These are phyloP conservation scores for Boechera stricta DNA, from an alignment of 345 rosid species.

Conservation along the genomic window DNA sequence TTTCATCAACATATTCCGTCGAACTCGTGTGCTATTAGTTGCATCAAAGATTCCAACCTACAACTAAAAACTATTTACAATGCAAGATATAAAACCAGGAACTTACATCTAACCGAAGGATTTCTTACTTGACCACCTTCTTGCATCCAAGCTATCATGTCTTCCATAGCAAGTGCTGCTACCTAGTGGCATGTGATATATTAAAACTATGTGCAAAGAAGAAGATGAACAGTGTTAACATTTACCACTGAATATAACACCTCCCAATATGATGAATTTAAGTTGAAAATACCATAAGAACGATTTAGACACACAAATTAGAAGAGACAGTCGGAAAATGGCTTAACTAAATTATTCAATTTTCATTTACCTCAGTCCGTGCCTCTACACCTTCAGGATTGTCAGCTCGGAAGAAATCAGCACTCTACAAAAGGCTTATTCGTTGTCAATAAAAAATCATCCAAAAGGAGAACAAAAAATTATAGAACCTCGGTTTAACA, in stretches of 20 bases:
- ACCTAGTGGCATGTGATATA: slow-evolving; percentile 89
- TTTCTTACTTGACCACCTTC: slow-evolving; percentile 97
- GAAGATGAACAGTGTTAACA: slow-evolving; percentile 54
- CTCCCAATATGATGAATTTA: slow-evolving; percentile 32
- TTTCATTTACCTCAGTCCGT: slow-evolving; percentile 82
- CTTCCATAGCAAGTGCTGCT: slow-evolving; percentile 99
- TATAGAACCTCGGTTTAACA: slow-evolving; percentile 1
- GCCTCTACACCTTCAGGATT: slow-evolving; percentile 99
- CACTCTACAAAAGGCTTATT: slow-evolving; percentile 63
- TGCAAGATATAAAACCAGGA: slow-evolving; percentile 32
- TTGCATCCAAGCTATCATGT: slow-evolving; percentile 99
- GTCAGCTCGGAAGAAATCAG: slow-evolving; percentile 98
- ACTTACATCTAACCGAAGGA: slow-evolving; percentile 17
- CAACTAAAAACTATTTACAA: slow-evolving; percentile 38
- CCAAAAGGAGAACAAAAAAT: slow-evolving; percentile 19
- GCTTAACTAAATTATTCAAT: slow-evolving; percentile 21
- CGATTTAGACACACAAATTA: slow-evolving; percentile 13
- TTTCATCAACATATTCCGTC: slow-evolving; percentile 99
- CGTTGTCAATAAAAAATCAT: slow-evolving; percentile 30
- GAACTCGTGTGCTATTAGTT: slow-evolving; percentile 79
- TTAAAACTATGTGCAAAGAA: slow-evolving; percentile 80
- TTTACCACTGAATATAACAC: slow-evolving; percentile 44
- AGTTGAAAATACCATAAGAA: slow-evolving; percentile 20
- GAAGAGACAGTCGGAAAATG: slow-evolving; percentile 16
- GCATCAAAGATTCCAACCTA: slow-evolving; percentile 99